Conservation (phyloP, 1,284 basidiomycete species). For the Rhodofomes roseus region DNA sequence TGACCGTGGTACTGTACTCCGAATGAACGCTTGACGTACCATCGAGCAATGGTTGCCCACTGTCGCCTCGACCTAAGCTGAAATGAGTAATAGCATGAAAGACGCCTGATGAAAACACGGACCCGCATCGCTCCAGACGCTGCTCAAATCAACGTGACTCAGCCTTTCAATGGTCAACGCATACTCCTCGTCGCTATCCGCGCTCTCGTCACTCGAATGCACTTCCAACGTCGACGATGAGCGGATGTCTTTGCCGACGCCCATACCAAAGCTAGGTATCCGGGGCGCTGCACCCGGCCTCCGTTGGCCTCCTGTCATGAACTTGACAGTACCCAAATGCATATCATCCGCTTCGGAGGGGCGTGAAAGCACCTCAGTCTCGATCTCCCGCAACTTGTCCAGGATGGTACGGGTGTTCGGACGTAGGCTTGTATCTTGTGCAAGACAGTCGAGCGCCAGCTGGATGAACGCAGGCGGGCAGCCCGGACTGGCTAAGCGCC, state of each 20-base stretch:
- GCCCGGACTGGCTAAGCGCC: conserved; percentile 62
- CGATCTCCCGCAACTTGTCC: conserved; percentile 70
- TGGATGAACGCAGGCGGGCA: conserved; percentile 80
- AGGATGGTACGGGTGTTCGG: conserved; percentile 81
- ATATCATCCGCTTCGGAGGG: conserved; percentile 61
- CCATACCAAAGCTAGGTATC: conserved; percentile 84
- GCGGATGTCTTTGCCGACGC: conserved; percentile 58
- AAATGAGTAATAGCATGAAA: not conserved
- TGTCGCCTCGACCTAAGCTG: conserved; percentile 34
- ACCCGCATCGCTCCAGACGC: conserved; percentile 43
- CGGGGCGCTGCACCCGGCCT: conserved; percentile 59
- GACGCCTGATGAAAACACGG: conserved; percentile 28
- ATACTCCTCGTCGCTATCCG: conserved; percentile 68
- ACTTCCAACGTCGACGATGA: conserved; percentile 17
- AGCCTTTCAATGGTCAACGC: conserved; percentile 60
- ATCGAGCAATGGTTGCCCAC: conserved; percentile 56
- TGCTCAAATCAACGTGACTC: conserved; percentile 47
- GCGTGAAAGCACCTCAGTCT: conserved; percentile 74
- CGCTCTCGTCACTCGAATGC: conserved; percentile 40
- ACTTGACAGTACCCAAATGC: conserved; percentile 85
- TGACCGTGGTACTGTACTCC: conserved; percentile 66
- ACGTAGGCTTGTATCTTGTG: conserved; percentile 62
- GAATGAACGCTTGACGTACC: conserved; percentile 42
- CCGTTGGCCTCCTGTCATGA: conserved; percentile 58
- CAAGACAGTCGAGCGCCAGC: conserved; percentile 78